Evolutionary conservation across 1,139 yeast genomes (phyloP), one percentile per base, ranked within the genome.

Genomic region (Debaryomyces nepalensis): DNA sequence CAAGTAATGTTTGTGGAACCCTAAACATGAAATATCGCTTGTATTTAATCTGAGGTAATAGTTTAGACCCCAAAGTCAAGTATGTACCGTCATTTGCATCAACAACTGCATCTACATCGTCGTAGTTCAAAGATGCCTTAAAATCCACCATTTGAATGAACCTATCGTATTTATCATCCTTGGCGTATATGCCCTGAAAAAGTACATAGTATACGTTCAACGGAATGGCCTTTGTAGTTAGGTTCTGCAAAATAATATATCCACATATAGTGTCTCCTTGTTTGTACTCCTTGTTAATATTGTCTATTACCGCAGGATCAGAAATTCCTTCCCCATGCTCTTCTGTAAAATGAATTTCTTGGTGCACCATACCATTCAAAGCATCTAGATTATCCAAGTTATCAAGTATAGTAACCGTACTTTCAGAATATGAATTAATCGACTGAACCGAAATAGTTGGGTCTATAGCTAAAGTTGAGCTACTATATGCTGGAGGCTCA

Each of bases 131-230:
- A 26, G 72, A 63, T 2, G 73, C 76, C 22, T 60, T 56, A 43
- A 70, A 70, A 49, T 72, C 77, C 50, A 66, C 68, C 77, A 72
- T 70, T 45, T 71, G 73, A 44, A 71, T 52, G 41, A 64, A 65
- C 37, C 59, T 61, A 32, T 53, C 54, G 26, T 51, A 40, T 16
- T 46, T 48, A 6, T 24, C 18, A 22, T 44, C 39, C 21, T 60
- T 49, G 42, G 46, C 44, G 26, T 59, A 52, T 21, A 53, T 56
- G 1, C 77, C 77, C 51, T 71, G 75, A 38, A 71, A 67, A 12
- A 70, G 54, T 3, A 71, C 57, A 48, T 69, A 72, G 42, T 70
- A 66, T 70, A 70, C 67, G 37, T 67, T 71, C 48, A 70, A 71
- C 2, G 63, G 61, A 16, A 70, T 59, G 0, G 60, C 56, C 9